phyloP scores from a whole-genome alignment of 2,329 filamentous ascomycete genomes.

The Trichoderma asperellum region DNA sequence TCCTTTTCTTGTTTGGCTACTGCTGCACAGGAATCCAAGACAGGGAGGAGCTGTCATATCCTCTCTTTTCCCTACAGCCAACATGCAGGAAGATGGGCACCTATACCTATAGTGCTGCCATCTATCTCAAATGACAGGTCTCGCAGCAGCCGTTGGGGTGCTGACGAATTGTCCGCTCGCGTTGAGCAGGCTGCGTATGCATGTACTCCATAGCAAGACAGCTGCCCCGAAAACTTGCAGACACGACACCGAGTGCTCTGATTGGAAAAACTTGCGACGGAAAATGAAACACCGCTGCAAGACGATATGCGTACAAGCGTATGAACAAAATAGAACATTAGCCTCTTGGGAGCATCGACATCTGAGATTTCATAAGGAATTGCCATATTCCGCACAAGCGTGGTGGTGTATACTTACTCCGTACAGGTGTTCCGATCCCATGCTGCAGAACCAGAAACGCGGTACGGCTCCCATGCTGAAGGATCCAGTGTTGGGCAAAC shows the following conservation, averaged over 20 bases:
- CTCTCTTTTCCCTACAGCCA: slow-evolving; percentile 16
- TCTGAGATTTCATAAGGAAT: not conserved
- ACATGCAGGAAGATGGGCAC: slow-evolving; percentile 10
- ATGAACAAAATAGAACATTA: not conserved
- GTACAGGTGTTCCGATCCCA: not conserved
- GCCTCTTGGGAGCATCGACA: not conserved
- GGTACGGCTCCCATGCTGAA: not conserved
- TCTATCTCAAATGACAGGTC: slow-evolving; percentile 10
- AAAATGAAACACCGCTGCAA: not conserved
- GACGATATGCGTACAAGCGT: too few relatives aligned
- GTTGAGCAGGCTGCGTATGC: not conserved
- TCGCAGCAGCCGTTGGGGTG: not conserved
- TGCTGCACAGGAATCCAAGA: slow-evolving; percentile 13
- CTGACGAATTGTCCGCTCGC: slow-evolving; percentile 3
- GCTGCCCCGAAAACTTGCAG: not conserved
- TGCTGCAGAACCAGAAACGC: slow-evolving; percentile 4
- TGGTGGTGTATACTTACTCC: not conserved
- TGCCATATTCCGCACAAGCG: not conserved
- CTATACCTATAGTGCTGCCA: not conserved
- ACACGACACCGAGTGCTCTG: not conserved
- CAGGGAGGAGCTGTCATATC: slow-evolving; percentile 7
- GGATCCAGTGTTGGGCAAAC: not conserved
- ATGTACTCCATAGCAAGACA: slow-evolving; percentile 1
- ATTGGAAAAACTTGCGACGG: not conserved
- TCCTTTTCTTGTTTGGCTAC: slow-evolving; percentile 10